Evolutionary conservation across 352 stramenopile genomes (phyloP).

Genomic region (Phytophthora megakarya): DNA sequence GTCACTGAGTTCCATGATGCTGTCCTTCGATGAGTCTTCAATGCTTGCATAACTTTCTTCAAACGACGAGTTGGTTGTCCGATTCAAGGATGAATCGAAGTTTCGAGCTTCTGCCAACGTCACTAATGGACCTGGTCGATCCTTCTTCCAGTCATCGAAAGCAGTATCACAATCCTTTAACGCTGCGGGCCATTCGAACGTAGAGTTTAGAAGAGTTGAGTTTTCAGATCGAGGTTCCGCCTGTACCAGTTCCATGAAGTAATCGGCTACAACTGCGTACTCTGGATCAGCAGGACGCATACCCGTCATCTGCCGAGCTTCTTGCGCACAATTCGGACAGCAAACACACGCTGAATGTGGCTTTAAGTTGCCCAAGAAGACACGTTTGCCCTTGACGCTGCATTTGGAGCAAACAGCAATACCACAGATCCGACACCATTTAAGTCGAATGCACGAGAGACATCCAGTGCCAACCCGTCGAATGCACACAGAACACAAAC

Average conservation of each 20-base stretch:
- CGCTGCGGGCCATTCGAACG: neutral
- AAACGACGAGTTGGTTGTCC: constrained; percentile 23
- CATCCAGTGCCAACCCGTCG: constrained; percentile 18
- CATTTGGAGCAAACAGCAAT: constrained; percentile 46
- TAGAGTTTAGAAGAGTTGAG: neutral
- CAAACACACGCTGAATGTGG: constrained; percentile 21
- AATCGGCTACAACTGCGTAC: constrained; percentile 31
- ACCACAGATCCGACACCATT: constrained; percentile 44
- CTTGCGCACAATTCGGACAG: constrained; percentile 37
- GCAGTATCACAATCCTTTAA: neutral
- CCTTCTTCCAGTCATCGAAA: constrained; percentile 18
- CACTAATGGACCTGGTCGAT: constrained; percentile 11
- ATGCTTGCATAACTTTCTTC: constrained; percentile 6
- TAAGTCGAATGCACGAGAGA: constrained; percentile 23
- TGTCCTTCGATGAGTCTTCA: constrained; percentile 13
- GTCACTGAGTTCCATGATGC: constrained; percentile 25
- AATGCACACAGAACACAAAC: constrained; percentile 33
- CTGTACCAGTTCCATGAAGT: constrained; percentile 15
- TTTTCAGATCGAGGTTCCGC: neutral
- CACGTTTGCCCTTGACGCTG: constrained; percentile 44
- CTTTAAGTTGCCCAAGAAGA: constrained; percentile 36
- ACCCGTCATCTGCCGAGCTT: constrained; percentile 36
- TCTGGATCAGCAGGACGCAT: constrained; percentile 21
- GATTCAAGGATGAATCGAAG: constrained; percentile 17
- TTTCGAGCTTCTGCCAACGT: constrained; percentile 11